Evolutionary conservation across 2,329 filamentous ascomycete genomes (phyloP).

Genomic region (Cordyceps militaris): DNA sequence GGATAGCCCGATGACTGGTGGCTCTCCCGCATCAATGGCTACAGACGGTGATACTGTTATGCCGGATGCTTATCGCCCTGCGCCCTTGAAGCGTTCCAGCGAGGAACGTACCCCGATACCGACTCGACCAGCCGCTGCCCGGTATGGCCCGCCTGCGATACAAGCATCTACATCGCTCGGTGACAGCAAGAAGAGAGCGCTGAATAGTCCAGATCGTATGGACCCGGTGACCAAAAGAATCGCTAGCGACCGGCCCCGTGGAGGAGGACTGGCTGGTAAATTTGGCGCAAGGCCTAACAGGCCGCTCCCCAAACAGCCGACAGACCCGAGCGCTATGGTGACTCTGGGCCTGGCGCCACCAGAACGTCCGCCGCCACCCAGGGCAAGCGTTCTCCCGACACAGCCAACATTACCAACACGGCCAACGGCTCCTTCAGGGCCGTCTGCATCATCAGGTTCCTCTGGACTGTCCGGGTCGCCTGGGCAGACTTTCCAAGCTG

Average conservation of each 20-base stretch:
- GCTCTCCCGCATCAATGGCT: slow-evolving; percentile 3
- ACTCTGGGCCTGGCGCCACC: slow-evolving; percentile 42
- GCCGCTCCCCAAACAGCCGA: slow-evolving; percentile 24
- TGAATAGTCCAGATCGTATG: slow-evolving; percentile 29
- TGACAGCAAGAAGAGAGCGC: slow-evolving; percentile 36
- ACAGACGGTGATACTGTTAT: slow-evolving; percentile 12
- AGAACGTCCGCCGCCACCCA: slow-evolving; percentile 31
- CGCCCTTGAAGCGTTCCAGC: neutral
- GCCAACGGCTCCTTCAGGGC: slow-evolving; percentile 19
- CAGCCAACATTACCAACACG: slow-evolving; percentile 18
- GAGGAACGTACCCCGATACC: slow-evolving; percentile 1
- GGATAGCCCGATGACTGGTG: neutral
- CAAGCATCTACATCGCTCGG: slow-evolving; percentile 25
- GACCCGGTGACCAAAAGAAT: slow-evolving; percentile 35
- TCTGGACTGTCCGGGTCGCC: slow-evolving; percentile 14
- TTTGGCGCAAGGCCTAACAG: slow-evolving; percentile 26
- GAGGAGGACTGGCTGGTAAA: slow-evolving; percentile 28
- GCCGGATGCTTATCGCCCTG: slow-evolving; percentile 2
- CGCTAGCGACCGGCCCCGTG: slow-evolving; percentile 24
- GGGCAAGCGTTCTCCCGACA: neutral
- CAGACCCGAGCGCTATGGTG: slow-evolving; percentile 47
- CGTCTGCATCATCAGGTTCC: slow-evolving; percentile 1
- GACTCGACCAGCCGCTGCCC: slow-evolving; percentile 14
- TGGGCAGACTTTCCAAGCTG: slow-evolving; percentile 16
- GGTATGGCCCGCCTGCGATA: slow-evolving; percentile 32